These are phyloP conservation scores for Gaillardinia entomophila DNA, from an alignment of 805 yeast species.

Conservation along the genomic window DNA sequence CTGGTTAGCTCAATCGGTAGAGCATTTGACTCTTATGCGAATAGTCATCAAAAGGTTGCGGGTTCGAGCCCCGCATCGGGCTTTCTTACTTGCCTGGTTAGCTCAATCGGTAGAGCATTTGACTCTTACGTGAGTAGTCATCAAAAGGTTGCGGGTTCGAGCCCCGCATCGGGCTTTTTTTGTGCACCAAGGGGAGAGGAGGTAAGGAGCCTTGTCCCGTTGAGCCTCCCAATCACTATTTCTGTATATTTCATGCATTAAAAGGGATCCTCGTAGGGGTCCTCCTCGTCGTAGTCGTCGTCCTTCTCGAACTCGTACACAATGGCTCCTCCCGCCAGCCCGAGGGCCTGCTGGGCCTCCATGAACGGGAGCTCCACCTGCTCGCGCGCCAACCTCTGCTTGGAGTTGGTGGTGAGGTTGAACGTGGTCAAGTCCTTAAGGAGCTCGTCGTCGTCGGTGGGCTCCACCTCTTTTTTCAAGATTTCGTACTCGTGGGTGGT, in stretches of 20 bases:
- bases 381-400: slow-evolving; percentile 73
- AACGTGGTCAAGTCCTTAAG: slow-evolving; percentile 80
- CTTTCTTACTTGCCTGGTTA: slow-evolving; percentile 2
- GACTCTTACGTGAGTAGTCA: neutral
- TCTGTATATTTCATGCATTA: slow-evolving; percentile 19
- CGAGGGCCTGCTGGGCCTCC: slow-evolving; percentile 72
- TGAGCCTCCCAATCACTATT: neutral
- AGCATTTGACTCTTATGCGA: slow-evolving; percentile 7
- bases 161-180: too few species aligned
- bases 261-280: slow-evolving; percentile 95
- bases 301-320: slow-evolving; percentile 94
- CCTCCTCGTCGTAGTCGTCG: slow-evolving; percentile 97
- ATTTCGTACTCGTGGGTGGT: slow-evolving; percentile 36
- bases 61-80: slow-evolving; percentile 10
- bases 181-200: too few species aligned
- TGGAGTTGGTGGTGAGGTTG: slow-evolving; percentile 68
- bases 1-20: slow-evolving; percentile 10
- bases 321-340: slow-evolving; percentile 77
- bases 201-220: neutral
- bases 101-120: neutral
- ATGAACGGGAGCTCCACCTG: slow-evolving; percentile 87
- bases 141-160: too few species aligned
- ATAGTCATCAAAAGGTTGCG: slow-evolving; percentile 8
- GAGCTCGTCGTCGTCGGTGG: slow-evolving; percentile 45
- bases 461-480: slow-evolving; percentile 13